Evolutionary conservation across 768 basidiomycete genomes (phyloP).

Genomic region (Cyclocybe aegerita): DNA sequence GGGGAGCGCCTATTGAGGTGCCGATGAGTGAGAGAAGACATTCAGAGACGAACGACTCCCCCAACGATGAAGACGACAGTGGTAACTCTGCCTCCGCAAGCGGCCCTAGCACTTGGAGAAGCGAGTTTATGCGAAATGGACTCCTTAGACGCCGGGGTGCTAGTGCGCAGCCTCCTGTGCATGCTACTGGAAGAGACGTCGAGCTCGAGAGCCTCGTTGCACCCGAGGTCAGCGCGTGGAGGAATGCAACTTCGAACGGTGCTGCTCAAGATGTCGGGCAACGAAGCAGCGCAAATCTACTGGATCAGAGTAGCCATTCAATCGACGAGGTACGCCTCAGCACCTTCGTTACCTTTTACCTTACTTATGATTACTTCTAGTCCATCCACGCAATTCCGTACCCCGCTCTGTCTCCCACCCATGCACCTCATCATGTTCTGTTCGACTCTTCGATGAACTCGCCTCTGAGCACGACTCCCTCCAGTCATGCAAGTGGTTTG

Average conservation of each 20-base stretch:
- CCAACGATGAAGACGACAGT: slow-evolving; percentile 13
- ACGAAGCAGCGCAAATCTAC: slow-evolving; percentile 21
- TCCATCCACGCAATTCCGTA: slow-evolving; percentile 45
- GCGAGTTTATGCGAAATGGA: slow-evolving; percentile 12
- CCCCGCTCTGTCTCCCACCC: slow-evolving; percentile 47
- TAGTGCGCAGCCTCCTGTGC: slow-evolving; percentile 2
- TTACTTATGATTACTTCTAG: slow-evolving; percentile 24
- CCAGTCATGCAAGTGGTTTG: neutral
- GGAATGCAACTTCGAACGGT: slow-evolving; percentile 35
- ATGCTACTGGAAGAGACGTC: slow-evolving; percentile 21
- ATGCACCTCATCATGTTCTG: slow-evolving; percentile 25
- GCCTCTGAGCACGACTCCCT: slow-evolving; percentile 11
- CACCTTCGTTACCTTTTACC: neutral
- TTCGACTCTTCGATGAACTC: slow-evolving; percentile 18
- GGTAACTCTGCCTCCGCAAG: slow-evolving; percentile 17
- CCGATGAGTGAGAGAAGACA: slow-evolving; percentile 20
- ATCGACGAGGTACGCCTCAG: slow-evolving; percentile 47
- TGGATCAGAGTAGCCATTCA: slow-evolving; percentile 23
- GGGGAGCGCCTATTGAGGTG: slow-evolving; percentile 12
- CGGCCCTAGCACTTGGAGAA: slow-evolving; percentile 4
- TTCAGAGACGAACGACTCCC: slow-evolving; percentile 17
- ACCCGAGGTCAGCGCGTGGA: slow-evolving; percentile 54
- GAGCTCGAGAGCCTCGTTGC: slow-evolving; percentile 56
- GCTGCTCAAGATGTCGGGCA: slow-evolving; percentile 25
- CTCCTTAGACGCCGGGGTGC: slow-evolving; percentile 11